Evolutionary conservation across 768 basidiomycete genomes (phyloP).

Genomic region (Trametes cubensis): DNA sequence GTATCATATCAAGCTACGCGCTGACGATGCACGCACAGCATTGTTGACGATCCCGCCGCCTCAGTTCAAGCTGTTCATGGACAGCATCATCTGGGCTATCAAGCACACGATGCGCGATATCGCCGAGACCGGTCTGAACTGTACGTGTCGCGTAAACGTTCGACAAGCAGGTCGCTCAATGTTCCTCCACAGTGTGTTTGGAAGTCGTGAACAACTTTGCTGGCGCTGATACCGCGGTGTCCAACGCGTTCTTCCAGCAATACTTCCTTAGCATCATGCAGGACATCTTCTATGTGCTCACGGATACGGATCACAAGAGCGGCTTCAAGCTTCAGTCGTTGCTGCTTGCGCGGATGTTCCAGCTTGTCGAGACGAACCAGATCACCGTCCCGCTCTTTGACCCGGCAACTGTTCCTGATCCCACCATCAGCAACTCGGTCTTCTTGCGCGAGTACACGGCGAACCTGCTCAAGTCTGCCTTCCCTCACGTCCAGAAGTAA

Average conservation of each 20-base stretch:
- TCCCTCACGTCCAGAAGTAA: constrained; percentile 89
- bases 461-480: constrained; percentile 83
- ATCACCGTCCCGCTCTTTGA: constrained; percentile 87
- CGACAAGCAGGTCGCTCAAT: not conserved
- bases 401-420: constrained; percentile 67
- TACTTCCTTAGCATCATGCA: constrained; percentile 93
- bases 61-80: constrained; percentile 98
- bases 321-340: constrained; percentile 95
- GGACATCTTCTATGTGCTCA: constrained; percentile 96
- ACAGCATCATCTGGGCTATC: constrained; percentile 99
- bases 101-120: constrained; percentile 99
- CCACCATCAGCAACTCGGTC: constrained; percentile 71
- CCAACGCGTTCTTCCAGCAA: constrained; percentile 94
- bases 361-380: constrained; percentile 80
- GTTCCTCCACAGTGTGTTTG: constrained; percentile 64
- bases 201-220: constrained; percentile 97
- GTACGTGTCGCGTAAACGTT: constrained; percentile 45
- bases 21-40: constrained; percentile 46
- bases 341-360: constrained; percentile 92
- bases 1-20: no score
- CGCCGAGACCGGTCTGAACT: constrained; percentile 83
- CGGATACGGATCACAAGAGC: constrained; percentile 98
- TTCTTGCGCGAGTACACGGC: constrained; percentile 88
- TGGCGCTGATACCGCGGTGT: constrained; percentile 71
- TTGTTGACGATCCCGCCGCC: constrained; percentile 83